Base-by-base conservation (phyloP, 805 yeast species). In the Ogataea dorogensis region DNA sequence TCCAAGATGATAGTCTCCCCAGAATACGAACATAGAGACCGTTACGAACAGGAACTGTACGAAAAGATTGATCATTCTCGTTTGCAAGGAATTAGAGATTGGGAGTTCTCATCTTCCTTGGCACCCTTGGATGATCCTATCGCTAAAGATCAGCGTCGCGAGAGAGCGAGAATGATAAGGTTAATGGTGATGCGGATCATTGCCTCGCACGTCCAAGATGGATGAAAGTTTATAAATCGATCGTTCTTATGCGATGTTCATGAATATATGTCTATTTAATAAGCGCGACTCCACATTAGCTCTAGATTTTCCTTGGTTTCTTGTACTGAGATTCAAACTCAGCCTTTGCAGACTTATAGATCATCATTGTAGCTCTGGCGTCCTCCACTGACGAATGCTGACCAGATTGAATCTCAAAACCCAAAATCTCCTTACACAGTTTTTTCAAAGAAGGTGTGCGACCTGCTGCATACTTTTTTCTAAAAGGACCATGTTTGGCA, bases 331-430 rank as follows among this genome's bases (percentile, higher is more conserved):
- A 63, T 46, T 81, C 93, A 51, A 85, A 80, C 35, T 75, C 86
- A 35, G 64, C 67, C 53, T 75, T 80, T 44, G 75, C 72, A 34
- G 73, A 53, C 42, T 84, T 71, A 53, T 78, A 88, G n/a, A 88
- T 59, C 42, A 80, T 57, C 95, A 88, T 89, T 0, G 96, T 79
- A 1, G 89, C 89, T 51, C 76, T 75, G 0, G 96, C 95, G 64
- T 88, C 97, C 54, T 86, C 95, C 1, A 88, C 86, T 0, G 96
- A 86, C 3, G 93, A 82, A 63, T 89, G 96, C 43, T 77, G 71
- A 1, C 81, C 86, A 0, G 63, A 64, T 58, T 88, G 96, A 40
- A 88, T 85, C 7, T 75, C 79, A 2, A 72, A 37, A 1, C 72
- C 67, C 23, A 86, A 56, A 10, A 81, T 64, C 48, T 75, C 79